These are phyloP conservation scores for Aspergillus ruber DNA, from an alignment of 2,329 filamentous ascomycete species.

Conservation along the genomic window DNA sequence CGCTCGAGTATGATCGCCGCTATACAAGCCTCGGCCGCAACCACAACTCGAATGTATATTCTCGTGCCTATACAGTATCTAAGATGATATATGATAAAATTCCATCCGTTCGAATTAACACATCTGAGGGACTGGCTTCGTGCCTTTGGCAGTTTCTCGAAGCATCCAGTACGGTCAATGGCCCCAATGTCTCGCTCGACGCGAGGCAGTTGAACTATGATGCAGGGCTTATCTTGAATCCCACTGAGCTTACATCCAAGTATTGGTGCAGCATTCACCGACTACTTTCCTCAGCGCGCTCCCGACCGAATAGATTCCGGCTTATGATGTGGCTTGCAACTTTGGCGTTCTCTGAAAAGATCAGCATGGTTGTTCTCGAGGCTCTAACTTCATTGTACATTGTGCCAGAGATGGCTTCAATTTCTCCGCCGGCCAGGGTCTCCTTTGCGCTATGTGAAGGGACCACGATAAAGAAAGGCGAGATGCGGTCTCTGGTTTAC, in stretches of 20 bases:
- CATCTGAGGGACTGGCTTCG: neutral
- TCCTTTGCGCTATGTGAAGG: conserved; percentile 7
- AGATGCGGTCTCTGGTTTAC: conserved; percentile 1
- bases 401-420: conserved; percentile 3
- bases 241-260: conserved; percentile 6
- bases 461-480: neutral
- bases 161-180: neutral
- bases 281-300: conserved; percentile 7
- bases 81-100: conserved; percentile 10
- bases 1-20: conserved; percentile 18
- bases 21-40: conserved; percentile 29
- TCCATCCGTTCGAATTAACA: neutral
- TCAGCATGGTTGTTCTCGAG: conserved; percentile 17
- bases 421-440: conserved; percentile 5
- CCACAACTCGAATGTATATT: conserved; percentile 1
- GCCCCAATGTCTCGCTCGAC: neutral
- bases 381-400: conserved; percentile 13
- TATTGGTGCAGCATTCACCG: conserved; percentile 16
- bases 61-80: conserved; percentile 8
- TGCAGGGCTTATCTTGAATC: conserved; percentile 8
- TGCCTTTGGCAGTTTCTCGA: neutral
- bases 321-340: conserved; percentile 25
- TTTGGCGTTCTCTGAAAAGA: conserved; percentile 18
- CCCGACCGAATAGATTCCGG: conserved; percentile 13
- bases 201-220: conserved; percentile 4